Evolutionary conservation across 345 rosid species (phyloP).

Genomic region (Pistacia integerrima): DNA sequence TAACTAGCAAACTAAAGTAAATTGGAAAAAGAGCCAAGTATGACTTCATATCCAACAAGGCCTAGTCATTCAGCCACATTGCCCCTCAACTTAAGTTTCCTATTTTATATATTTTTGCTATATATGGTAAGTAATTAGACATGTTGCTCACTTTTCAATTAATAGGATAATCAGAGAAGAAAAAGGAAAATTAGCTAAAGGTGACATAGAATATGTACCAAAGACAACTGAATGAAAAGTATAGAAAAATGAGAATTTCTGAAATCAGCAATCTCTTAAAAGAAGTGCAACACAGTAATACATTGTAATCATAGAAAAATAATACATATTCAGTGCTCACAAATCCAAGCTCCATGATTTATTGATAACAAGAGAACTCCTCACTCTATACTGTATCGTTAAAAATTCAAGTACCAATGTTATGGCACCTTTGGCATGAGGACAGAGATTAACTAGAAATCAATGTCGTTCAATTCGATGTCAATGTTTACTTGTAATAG

Average conservation of each 20-base stretch:
- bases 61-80: conserved; percentile 3
- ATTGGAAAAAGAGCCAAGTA: neutral
- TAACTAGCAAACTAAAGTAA: neutral
- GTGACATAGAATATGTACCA: neutral
- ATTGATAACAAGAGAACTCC: neutral
- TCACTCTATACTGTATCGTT: neutral
- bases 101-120: neutral
- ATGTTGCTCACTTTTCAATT: neutral
- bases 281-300: neutral
- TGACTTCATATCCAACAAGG: neutral
- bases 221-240: neutral
- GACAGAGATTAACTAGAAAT: neutral
- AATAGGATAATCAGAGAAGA: neutral
- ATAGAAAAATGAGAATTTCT: neutral
- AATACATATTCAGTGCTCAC: neutral
- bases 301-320: neutral
- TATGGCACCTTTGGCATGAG: neutral
- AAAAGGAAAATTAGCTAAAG: neutral
- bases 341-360: conserved; percentile 8
- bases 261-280: neutral
- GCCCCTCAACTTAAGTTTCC: neutral
- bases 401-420: neutral
- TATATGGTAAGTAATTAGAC: neutral
- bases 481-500: neutral
- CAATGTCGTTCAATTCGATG: neutral